These are phyloP conservation scores for Moringa oleifera DNA, from an alignment of 345 rosid genomes.

Conservation along the genomic window DNA sequence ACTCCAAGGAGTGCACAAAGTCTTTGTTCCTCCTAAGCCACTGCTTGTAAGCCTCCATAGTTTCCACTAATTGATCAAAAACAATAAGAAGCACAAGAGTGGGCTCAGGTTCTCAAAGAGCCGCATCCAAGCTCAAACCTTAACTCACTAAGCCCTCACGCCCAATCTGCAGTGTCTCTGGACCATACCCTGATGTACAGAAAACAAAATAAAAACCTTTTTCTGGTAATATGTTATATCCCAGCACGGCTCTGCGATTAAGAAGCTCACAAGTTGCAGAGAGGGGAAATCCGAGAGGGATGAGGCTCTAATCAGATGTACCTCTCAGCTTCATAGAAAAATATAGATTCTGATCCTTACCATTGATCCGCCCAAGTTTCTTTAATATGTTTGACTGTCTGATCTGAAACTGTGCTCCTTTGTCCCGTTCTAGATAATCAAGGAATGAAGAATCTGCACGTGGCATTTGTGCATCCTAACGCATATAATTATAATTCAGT, in stretches of 20 bases:
- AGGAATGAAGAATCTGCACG: neutral
- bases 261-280: neutral
- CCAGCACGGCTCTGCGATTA: neutral
- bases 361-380: neutral
- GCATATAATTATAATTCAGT: too few relatives aligned
- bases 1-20: conserved; percentile 81
- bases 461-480: neutral
- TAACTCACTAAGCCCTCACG: neutral
- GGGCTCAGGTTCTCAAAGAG: neutral
- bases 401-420: neutral
- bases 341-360: neutral
- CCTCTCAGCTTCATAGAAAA: neutral
- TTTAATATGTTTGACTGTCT: too few relatives aligned
- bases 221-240: neutral
- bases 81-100: neutral
- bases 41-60: conserved; percentile 83
- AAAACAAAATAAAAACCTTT: neutral
- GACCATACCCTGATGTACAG: conserved; percentile 11
- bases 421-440: too few relatives aligned
- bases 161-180: neutral
- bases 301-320: neutral
- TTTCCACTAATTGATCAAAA: conserved; percentile 17
- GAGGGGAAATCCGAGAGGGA: neutral
- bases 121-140: neutral
- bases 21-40: conserved; percentile 91